phyloP scores from a whole-genome alignment of 2,329 filamentous ascomycete genomes.

The Nectriaceae sp. region DNA sequence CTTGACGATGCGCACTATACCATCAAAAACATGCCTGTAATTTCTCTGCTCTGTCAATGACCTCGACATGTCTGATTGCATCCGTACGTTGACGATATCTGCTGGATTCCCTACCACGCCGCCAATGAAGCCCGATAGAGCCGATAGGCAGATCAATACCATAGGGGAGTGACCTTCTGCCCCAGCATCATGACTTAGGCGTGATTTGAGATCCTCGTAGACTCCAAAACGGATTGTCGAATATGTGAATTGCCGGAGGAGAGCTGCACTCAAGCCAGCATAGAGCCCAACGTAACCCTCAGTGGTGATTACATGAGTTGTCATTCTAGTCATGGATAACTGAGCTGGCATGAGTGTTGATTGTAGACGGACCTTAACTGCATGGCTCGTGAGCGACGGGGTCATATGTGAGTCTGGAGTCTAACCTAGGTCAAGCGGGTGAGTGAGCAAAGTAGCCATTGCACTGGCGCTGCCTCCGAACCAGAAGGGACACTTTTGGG shows the following conservation, averaged over 20 bases:
- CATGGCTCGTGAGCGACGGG: too few relatives aligned
- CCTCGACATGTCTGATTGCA: conserved; percentile 3
- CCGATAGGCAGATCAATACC: background rate
- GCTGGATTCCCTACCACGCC: conserved; percentile 4
- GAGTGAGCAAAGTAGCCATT: background rate
- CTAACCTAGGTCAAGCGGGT: background rate
- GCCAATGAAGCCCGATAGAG: conserved; percentile 1
- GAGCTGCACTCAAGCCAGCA: background rate
- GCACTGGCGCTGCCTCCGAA: background rate
- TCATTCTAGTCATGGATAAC: background rate
- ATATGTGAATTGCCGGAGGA: conserved; percentile 3
- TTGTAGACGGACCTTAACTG: too few relatives aligned
- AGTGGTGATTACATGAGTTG: background rate
- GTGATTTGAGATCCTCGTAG: conserved; percentile 5
- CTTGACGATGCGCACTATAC: background rate
- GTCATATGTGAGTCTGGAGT: background rate
- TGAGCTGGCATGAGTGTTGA: too few relatives aligned
- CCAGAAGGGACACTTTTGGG: background rate
- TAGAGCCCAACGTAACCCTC: conserved; percentile 1
- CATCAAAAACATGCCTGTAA: conserved; percentile 4
- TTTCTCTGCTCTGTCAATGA: background rate
- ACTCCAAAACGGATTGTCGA: conserved; percentile 5
- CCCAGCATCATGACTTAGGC: background rate
- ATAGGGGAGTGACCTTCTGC: background rate
- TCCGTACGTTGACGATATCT: conserved; percentile 5